Conservation (phyloP, 345 rosid species). For the Citrus unshiu region DNA sequence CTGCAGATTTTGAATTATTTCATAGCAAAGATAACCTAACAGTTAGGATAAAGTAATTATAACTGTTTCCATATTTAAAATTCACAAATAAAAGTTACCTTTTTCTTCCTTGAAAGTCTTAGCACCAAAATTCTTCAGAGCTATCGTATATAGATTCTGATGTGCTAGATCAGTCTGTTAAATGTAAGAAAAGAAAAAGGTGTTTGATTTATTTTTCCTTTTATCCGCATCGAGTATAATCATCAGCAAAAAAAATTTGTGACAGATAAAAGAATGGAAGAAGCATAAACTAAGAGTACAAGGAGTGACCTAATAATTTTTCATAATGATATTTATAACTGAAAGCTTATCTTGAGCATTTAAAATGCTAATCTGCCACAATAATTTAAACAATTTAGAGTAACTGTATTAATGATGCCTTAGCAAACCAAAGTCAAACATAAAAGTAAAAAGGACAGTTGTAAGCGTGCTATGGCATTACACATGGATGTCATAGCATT, state of each 20-base stretch:
- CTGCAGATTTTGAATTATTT: constrained; percentile 25
- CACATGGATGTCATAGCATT: neutral
- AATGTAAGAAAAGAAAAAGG: neutral
- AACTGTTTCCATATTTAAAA: neutral
- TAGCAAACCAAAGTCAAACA: neutral
- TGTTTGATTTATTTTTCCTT: neutral
- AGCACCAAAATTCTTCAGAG: constrained; percentile 54
- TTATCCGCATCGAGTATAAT: neutral
- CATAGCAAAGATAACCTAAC: neutral
- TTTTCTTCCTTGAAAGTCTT: constrained; percentile 36
- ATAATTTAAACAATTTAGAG: neutral
- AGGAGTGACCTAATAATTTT: neutral
- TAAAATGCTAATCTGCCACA: neutral
- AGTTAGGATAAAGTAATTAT: neutral
- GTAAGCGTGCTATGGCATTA: neutral
- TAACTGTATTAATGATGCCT: neutral
- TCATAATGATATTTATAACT: neutral
- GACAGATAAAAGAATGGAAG: neutral
- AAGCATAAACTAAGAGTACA: neutral
- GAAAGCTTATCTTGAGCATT: neutral
- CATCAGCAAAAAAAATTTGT: neutral
- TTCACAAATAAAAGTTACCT: constrained; percentile 28
- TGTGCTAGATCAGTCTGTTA: constrained; percentile 68
- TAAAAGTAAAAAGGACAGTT: neutral
- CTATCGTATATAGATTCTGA: constrained; percentile 46